Conservation (phyloP, 352 stramenopile genomes). For the Phytophthora sp. region DNA sequence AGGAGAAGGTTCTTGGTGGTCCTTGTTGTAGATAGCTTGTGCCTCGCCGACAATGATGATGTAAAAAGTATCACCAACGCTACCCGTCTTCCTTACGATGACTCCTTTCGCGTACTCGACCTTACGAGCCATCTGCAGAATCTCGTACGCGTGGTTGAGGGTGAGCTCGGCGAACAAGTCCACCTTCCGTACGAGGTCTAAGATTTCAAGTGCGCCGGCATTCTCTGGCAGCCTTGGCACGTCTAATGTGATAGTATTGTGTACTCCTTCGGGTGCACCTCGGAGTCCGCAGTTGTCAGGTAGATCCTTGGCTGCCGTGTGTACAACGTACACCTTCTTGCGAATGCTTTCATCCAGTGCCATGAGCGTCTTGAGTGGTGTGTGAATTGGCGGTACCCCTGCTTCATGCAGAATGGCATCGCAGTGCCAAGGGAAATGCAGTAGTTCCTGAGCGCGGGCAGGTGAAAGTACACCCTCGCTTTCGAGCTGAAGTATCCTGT, state of each 20-base stretch:
- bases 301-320: constrained; percentile 91
- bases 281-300: constrained; percentile 77
- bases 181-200: constrained; percentile 88
- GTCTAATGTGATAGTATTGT: constrained; percentile 88
- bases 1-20: constrained; percentile 1
- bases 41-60: constrained; percentile 86
- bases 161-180: constrained; percentile 83
- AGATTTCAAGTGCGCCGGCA: constrained; percentile 76
- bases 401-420: constrained; percentile 95
- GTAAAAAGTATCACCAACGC: constrained; percentile 71
- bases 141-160: constrained; percentile 87
- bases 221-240: constrained; percentile 78
- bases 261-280: constrained; percentile 88
- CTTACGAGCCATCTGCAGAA: constrained; percentile 81
- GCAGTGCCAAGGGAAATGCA: constrained; percentile 94
- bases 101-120: constrained; percentile 68
- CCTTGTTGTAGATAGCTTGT: constrained; percentile 54
- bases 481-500: constrained; percentile 81
- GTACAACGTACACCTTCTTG: constrained; percentile 94
- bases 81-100: constrained; percentile 57
- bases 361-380: constrained; percentile 93
- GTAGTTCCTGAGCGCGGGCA: constrained; percentile 87
- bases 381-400: constrained; percentile 96
- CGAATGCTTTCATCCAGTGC: constrained; percentile 90
- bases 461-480: constrained; percentile 89